Evolutionary conservation across 306 rosid genomes (phyloP).

Genomic region (Quercus robur): DNA sequence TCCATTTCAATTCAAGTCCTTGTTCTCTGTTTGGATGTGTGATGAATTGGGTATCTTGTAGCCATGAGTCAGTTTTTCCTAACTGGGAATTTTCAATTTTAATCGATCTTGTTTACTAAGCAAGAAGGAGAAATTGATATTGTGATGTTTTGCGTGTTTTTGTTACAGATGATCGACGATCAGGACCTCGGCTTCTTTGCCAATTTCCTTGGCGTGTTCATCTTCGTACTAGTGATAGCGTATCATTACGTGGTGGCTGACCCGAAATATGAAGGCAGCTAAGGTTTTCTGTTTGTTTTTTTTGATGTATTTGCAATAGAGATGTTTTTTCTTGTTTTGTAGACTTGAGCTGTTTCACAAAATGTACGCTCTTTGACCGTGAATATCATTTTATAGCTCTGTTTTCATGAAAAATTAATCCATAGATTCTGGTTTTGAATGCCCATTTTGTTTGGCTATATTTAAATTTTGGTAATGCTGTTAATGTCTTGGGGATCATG

Average conservation of each 20-base stretch:
- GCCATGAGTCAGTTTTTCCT: too few relatives aligned
- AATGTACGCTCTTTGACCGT: constrained; percentile 4
- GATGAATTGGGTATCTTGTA: too few relatives aligned
- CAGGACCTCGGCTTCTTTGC: constrained; percentile 84
- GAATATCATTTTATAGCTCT: background rate
- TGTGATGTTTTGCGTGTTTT: constrained; percentile 9
- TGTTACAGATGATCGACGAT: constrained; percentile 80
- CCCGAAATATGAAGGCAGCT: constrained; percentile 66
- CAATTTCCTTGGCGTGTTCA: constrained; percentile 85
- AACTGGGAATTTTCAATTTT: too few relatives aligned
- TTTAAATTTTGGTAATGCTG: background rate
- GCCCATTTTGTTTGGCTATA: too few relatives aligned
- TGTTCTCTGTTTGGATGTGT: background rate
- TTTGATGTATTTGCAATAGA: background rate
- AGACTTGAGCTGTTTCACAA: constrained; percentile 23
- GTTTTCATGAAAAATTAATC: background rate
- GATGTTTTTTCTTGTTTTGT: constrained; percentile 24
- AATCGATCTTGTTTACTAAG: background rate
- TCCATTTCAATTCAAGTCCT: background rate
- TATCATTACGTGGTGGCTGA: constrained; percentile 91
- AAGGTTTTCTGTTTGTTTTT: background rate
- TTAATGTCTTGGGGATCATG: background rate
- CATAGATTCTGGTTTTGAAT: background rate
- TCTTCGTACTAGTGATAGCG: constrained; percentile 77
- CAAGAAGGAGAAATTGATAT: background rate